Evolutionary conservation across 768 basidiomycete species (phyloP).

Genomic region (Suillus luteus): DNA sequence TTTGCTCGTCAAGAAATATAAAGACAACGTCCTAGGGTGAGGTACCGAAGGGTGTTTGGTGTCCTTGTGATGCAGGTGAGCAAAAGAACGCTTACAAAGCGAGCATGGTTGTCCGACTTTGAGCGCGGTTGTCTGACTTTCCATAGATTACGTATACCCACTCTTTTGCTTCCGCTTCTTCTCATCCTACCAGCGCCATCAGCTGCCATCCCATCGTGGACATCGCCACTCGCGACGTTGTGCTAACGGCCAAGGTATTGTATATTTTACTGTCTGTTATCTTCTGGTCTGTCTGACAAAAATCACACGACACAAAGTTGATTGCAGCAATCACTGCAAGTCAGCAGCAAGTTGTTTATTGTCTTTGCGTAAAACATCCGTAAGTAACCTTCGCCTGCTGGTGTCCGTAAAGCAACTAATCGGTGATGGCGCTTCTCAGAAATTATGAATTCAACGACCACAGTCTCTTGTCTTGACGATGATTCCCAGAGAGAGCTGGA

Average conservation of each 20-base stretch:
- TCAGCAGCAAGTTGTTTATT: neutral
- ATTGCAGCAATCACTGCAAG: neutral
- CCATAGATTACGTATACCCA: too few relatives aligned
- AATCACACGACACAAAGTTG: neutral
- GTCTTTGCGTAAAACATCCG: slow-evolving; percentile 1
- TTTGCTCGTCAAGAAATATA: too few relatives aligned
- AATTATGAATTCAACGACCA: slow-evolving; percentile 20
- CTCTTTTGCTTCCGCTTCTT: slow-evolving; percentile 1
- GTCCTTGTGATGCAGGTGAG: too few relatives aligned
- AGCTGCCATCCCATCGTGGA: slow-evolving; percentile 2
- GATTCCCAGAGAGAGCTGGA: slow-evolving; percentile 30
- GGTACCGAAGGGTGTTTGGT: too few relatives aligned
- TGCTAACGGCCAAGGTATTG: neutral
- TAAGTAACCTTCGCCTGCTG: slow-evolving; percentile 1
- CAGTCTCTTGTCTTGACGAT: slow-evolving; percentile 19
- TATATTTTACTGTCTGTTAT: neutral
- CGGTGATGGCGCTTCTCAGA: neutral
- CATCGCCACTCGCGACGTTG: neutral
- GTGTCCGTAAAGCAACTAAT: slow-evolving; percentile 3
- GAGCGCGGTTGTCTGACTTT: too few relatives aligned
- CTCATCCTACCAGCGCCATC: neutral
- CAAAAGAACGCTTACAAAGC: too few relatives aligned
- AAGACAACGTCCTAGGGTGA: too few relatives aligned
- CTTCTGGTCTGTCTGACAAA: neutral
- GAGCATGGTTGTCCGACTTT: too few relatives aligned